These are phyloP conservation scores for Xylaria sp. DNA, from an alignment of 2,329 filamentous ascomycete species.

Conservation along the genomic window DNA sequence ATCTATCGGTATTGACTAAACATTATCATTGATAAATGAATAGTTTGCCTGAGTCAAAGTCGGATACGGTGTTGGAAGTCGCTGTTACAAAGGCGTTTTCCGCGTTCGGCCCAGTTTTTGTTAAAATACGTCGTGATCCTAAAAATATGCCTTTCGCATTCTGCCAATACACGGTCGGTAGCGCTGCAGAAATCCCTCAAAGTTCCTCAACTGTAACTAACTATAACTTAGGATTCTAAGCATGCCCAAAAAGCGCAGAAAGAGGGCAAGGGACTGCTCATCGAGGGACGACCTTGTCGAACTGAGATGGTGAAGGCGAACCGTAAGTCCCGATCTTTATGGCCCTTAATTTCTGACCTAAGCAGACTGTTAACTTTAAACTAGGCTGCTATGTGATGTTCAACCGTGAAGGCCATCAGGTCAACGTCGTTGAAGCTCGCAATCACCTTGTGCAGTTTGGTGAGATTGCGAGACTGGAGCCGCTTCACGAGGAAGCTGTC, in stretches of 20 bases:
- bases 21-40: conserved; percentile 6
- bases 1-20: conserved; percentile 1
- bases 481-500: conserved; percentile 49
- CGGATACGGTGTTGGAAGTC: conserved; percentile 61
- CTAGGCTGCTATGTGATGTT: conserved; percentile 62
- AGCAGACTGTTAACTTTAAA: conserved; percentile 39
- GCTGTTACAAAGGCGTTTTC: conserved; percentile 64
- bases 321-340: conserved; percentile 53
- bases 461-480: conserved; percentile 53
- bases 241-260: conserved; percentile 61
- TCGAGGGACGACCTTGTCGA: conserved; percentile 67
- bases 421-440: conserved; percentile 57
- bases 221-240: conserved; percentile 53
- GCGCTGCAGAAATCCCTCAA: not conserved
- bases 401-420: conserved; percentile 50
- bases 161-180: conserved; percentile 68
- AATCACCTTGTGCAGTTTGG: conserved; percentile 57
- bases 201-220: conserved; percentile 40
- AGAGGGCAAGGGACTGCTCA: conserved; percentile 58
- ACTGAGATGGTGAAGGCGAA: conserved; percentile 69
- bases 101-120: conserved; percentile 65
- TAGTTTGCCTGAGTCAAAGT: conserved; percentile 62
- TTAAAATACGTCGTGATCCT: conserved; percentile 70
- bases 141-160: conserved; percentile 72
- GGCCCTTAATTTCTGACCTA: not conserved